Base-by-base conservation (phyloP, 1,284 basidiomycete species). In the Rhodotorula sp. region DNA sequence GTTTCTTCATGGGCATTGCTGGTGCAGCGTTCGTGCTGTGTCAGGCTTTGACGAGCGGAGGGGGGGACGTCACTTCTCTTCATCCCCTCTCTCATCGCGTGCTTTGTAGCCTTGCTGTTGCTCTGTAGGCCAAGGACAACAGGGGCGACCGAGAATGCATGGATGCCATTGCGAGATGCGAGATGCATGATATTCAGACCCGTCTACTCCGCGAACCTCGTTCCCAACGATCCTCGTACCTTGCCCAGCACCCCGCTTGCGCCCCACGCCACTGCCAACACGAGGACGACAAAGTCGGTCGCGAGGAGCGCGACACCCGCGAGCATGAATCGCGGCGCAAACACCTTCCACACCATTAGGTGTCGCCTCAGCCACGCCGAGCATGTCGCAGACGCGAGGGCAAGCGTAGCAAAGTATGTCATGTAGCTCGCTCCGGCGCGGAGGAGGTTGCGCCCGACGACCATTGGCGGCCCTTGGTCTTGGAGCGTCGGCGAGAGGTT, bases 321-420 rank as follows among this genome's bases (percentile, higher is more conserved):
- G 11, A 73, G 48, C 74, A 75, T 94, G 79, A 94, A 95, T 68
- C 94, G 83, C 61, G 96, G 96, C 40, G 94, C 94, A 79, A 98
- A 99, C 9, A 97, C 89, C 81, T 98, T 98, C 93, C 95, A 99
- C 48, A 98, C 93, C 94, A 99, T 98, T 74, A 99, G 80, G 80
- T 99, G 96, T 52, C 95, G 80, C 66, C 93, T 81, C 64, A 98
- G 83, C 77, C 87, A 86, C 5, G 89, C 89, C 0, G 92, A 88
- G 68, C 88, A 89, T 9, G 87, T 80, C 7, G 91, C 88, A 15
- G 87, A 86, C 5, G 89, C 87, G 10, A 95, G 78, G 0, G 91
- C 80, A 40, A 96, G 78, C 5, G 83, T 77, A 6, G 85, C 80
- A 78, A 89, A 89, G 79, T 94, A 94, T 4, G 88, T 80, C 81